phyloP scores from a whole-genome alignment of 768 basidiomycete genomes.

The Mycena venus region DNA sequence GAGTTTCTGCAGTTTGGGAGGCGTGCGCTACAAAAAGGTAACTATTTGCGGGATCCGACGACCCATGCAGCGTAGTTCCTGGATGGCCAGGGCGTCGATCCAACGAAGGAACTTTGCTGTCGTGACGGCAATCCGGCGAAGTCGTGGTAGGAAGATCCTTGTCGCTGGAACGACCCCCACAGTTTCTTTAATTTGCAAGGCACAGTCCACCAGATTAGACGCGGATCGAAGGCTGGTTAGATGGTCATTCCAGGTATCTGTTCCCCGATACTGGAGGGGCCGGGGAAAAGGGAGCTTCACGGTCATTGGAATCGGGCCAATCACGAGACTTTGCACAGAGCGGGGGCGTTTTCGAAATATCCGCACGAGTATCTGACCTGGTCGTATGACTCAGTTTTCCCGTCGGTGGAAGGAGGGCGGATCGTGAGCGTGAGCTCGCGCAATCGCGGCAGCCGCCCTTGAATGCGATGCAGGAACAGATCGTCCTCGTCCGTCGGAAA shows the following conservation, averaged over 20 bases:
- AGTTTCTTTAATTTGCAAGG: neutral
- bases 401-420: neutral
- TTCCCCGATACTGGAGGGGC: neutral
- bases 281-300: neutral
- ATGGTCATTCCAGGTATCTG: neutral
- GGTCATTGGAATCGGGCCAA: neutral
- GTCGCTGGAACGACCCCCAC: neutral
- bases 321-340: neutral
- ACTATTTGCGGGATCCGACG: neutral
- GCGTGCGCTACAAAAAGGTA: neutral
- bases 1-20: neutral
- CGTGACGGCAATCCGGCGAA: neutral
- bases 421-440: neutral
- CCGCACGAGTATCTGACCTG: neutral
- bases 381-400: neutral
- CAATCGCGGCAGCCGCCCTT: neutral
- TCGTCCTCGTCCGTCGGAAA: neutral
- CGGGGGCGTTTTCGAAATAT: neutral
- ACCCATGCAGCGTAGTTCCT: neutral
- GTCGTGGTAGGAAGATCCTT: neutral
- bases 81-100: neutral
- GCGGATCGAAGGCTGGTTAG: neutral
- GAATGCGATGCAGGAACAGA: neutral
- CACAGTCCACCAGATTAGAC: constrained; percentile 10
- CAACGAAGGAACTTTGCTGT: neutral